These are phyloP conservation scores for Trichophyton benhamiae DNA, from an alignment of 2,329 filamentous ascomycete species.

Conservation along the genomic window DNA sequence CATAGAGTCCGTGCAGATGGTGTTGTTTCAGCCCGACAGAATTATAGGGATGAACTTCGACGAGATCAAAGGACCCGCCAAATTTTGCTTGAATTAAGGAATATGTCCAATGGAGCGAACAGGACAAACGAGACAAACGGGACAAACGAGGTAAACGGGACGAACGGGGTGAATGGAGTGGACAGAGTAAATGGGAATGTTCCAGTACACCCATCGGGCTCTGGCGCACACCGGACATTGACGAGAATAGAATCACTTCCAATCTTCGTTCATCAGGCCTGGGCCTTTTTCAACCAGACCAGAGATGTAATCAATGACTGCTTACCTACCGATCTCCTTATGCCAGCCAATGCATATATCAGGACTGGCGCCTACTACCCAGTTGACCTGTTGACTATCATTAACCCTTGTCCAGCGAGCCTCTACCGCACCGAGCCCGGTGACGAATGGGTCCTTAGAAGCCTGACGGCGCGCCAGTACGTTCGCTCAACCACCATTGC, in stretches of 20 bases:
- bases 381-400: not conserved
- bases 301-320: not conserved
- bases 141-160: no score
- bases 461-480: not conserved
- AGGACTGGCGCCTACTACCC: not conserved
- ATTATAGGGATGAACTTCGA: no score
- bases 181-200: no score
- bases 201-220: no score
- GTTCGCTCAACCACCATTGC: not conserved
- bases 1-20: no score
- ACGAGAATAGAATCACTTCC: not conserved
- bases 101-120: no score
- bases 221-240: not conserved
- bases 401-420: not conserved
- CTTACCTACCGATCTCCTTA: not conserved
- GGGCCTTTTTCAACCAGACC: not conserved
- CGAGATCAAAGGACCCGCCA: no score
- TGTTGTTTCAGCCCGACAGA: no score
- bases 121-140: no score
- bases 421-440: not conserved
- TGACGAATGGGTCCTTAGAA: not conserved
- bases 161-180: no score
- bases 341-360: not conserved
- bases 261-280: not conserved
- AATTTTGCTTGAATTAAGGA: no score